These are phyloP conservation scores for Ceratocystis papillata DNA, from an alignment of 2,329 filamentous ascomycete species.

Conservation along the genomic window DNA sequence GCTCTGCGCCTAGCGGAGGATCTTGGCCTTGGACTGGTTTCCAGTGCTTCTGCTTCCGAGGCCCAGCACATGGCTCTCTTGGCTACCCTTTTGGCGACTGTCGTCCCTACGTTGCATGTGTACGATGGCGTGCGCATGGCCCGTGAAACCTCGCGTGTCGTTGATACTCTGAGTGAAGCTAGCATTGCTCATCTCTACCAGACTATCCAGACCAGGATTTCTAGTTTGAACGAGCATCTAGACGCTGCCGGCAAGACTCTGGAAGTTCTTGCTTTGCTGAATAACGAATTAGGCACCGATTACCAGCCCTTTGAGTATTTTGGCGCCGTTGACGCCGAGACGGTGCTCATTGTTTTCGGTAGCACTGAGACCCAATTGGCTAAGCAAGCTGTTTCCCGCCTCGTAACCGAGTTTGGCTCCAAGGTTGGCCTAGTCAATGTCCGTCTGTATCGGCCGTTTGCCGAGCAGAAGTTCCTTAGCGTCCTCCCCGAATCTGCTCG, in stretches of 20 bases:
- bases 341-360: conserved; percentile 83
- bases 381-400: conserved; percentile 63
- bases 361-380: conserved; percentile 81
- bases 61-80: conserved; percentile 92
- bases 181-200: conserved; percentile 60
- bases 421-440: conserved; percentile 85
- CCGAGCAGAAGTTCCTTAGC: conserved; percentile 85
- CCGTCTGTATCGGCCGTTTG: conserved; percentile 86
- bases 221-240: conserved; percentile 56
- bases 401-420: conserved; percentile 56
- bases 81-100: conserved; percentile 64
- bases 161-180: conserved; percentile 66
- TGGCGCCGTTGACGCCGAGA: conserved; percentile 67
- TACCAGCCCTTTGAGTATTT: conserved; percentile 92
- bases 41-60: conserved; percentile 79
- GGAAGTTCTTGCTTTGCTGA: conserved; percentile 62
- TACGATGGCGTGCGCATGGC: conserved; percentile 80
- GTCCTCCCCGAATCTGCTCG: conserved; percentile 64
- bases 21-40: conserved; percentile 73
- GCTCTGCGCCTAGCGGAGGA: conserved; percentile 77
- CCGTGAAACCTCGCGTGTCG: conserved; percentile 68
- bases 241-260: conserved; percentile 62
- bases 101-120: conserved; percentile 74
- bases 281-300: conserved; percentile 83
- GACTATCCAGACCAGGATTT: conserved; percentile 50